These are phyloP conservation scores for Kodamaea kakaduensis DNA, from an alignment of 805 yeast species.

Conservation along the genomic window DNA sequence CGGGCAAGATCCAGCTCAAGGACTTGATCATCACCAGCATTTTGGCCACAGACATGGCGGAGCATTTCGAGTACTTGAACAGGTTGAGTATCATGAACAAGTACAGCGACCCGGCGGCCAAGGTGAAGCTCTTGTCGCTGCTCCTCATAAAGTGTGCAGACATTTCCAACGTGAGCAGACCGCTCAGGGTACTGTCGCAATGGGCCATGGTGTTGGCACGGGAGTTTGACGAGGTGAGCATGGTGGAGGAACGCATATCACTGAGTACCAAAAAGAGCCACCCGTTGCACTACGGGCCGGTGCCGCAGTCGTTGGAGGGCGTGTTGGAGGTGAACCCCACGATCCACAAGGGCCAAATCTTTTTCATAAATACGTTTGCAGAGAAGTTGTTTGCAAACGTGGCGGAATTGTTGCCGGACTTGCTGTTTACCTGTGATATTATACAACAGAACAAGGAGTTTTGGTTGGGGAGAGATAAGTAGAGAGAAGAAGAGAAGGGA, in stretches of 20 bases:
- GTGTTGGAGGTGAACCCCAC: constrained; percentile 45
- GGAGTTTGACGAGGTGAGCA: constrained; percentile 68
- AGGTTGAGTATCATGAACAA: constrained; percentile 36
- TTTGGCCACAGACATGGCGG: constrained; percentile 83
- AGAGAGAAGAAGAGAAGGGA: not conserved
- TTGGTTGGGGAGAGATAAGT: constrained; percentile 38
- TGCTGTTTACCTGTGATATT: constrained; percentile 52
- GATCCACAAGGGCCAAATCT: constrained; percentile 70
- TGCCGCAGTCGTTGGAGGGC: constrained; percentile 39
- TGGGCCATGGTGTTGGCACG: constrained; percentile 83
- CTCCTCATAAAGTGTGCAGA: constrained; percentile 91
- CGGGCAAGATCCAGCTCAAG: constrained; percentile 16
- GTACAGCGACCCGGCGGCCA: constrained; percentile 16
- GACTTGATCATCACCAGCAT: constrained; percentile 35
- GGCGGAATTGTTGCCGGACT: constrained; percentile 55
- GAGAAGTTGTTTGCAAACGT: constrained; percentile 67
- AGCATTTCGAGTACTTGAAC: constrained; percentile 68
- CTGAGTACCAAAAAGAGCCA: constrained; percentile 5
- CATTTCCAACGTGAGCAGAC: constrained; percentile 87
- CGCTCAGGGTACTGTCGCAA: constrained; percentile 66
- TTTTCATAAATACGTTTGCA: constrained; percentile 82
- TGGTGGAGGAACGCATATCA: constrained; percentile 40
- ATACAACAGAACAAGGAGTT: constrained; percentile 50
- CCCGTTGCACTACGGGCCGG: constrained; percentile 25
- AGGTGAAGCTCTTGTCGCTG: constrained; percentile 49